Percentiles rank a stretch among this genome's conserved stretches.
phyloP scores from a whole-genome alignment of 2,329 filamentous ascomycete genomes.

The Colletotrichum sp. region DNA sequence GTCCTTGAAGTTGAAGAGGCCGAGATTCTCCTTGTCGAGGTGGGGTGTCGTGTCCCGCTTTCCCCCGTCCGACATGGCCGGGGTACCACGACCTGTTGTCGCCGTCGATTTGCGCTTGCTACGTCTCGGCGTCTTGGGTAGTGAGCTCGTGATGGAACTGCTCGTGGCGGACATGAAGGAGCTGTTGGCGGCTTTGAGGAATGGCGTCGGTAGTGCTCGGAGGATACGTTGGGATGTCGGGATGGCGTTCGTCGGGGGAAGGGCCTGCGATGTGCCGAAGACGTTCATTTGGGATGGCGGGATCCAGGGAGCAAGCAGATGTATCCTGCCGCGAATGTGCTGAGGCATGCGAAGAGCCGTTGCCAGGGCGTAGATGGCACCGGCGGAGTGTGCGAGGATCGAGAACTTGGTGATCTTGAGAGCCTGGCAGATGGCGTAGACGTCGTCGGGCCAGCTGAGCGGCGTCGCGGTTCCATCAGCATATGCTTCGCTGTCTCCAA shows the following conservation, averaged over 20 bases:
- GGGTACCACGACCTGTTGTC: constrained; percentile 40
- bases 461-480: constrained; percentile 83
- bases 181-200: constrained; percentile 93
- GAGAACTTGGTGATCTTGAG: constrained; percentile 96
- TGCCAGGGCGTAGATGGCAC: constrained; percentile 96
- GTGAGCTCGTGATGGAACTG: constrained; percentile 79
- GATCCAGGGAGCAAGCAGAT: constrained; percentile 95
- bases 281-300: constrained; percentile 91
- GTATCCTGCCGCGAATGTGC: constrained; percentile 91
- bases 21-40: constrained; percentile 57
- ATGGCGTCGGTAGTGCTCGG: constrained; percentile 84
- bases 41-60: constrained; percentile 40
- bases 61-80: constrained; percentile 22
- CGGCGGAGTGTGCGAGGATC: constrained; percentile 92
- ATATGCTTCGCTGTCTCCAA: constrained; percentile 90
- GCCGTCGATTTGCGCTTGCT: constrained; percentile 62
- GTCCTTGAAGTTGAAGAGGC: constrained; percentile 30
- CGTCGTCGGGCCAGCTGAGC: constrained; percentile 88
- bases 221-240: constrained; percentile 92
- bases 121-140: constrained; percentile 70
- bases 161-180: constrained; percentile 94
- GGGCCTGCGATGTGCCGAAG: constrained; percentile 73
- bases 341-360: constrained; percentile 96
- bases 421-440: constrained; percentile 90
- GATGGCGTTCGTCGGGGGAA: constrained; percentile 82